phyloP scores from a whole-genome alignment of 495 filamentous ascomycete genomes.

The Bryoglossum gracile region DNA sequence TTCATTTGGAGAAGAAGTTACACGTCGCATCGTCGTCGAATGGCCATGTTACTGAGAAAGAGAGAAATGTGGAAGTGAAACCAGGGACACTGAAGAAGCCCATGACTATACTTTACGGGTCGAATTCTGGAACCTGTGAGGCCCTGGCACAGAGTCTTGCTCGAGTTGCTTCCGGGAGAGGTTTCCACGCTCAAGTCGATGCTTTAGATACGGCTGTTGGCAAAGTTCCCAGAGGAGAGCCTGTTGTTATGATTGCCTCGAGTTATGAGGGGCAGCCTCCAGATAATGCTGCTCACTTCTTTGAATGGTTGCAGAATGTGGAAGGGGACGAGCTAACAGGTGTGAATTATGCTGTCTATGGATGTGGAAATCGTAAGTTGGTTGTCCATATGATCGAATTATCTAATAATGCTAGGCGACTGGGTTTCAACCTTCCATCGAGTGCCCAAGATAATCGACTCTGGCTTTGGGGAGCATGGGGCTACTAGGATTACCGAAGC shows the following conservation, averaged over 20 bases:
- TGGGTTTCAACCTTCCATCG: constrained; percentile 69
- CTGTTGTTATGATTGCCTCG: constrained; percentile 59
- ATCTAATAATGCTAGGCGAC: no score
- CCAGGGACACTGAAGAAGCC: constrained; percentile 28
- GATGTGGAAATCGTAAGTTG: constrained; percentile 40
- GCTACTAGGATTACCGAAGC: constrained; percentile 45
- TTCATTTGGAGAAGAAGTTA: constrained; percentile 47
- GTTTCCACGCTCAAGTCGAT: constrained; percentile 49
- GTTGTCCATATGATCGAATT: no score
- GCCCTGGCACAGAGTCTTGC: constrained; percentile 57
- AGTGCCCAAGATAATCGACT: constrained; percentile 58
- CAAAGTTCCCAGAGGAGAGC: constrained; percentile 52
- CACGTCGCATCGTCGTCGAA: constrained; percentile 2
- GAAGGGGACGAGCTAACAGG: constrained; percentile 42
- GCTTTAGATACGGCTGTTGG: constrained; percentile 55
- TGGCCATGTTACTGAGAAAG: constrained; percentile 11
- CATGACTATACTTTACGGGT: constrained; percentile 64
- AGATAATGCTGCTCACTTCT: constrained; percentile 65
- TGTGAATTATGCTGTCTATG: constrained; percentile 60
- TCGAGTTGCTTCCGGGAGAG: constrained; percentile 48
- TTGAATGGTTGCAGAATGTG: constrained; percentile 53
- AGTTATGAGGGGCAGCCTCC: constrained; percentile 72
- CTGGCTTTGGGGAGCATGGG: constrained; percentile 42
- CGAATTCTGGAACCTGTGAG: constrained; percentile 72
- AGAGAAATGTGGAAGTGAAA: constrained; percentile 19